Evolutionary conservation across 495 filamentous ascomycete genomes (phyloP).

Genomic region (Corynascus novoguineensis): DNA sequence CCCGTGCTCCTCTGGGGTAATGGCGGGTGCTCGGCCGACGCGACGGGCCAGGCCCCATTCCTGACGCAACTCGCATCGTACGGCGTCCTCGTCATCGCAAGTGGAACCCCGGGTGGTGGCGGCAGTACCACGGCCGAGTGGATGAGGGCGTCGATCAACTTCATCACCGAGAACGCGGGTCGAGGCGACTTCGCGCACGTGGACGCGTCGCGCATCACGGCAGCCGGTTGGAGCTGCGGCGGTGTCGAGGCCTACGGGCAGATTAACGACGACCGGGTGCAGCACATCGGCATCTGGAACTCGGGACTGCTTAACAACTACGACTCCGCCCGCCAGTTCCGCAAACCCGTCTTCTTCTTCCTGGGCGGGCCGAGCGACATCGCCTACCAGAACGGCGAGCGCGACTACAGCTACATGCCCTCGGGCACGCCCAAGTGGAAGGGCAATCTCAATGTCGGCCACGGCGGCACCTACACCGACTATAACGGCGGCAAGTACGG

Average conservation of each 20-base stretch:
- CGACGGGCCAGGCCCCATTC: constrained; percentile 10
- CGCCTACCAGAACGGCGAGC: constrained; percentile 30
- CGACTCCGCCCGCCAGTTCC: constrained; percentile 13
- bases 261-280: constrained; percentile 19
- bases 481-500: constrained; percentile 30
- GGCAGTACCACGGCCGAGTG: constrained; percentile 19
- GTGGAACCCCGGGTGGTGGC: constrained; percentile 22
- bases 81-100: constrained; percentile 30
- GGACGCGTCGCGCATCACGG: constrained; percentile 23
- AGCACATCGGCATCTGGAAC: constrained; percentile 26
- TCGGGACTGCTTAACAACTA: constrained; percentile 19
- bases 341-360: constrained; percentile 26
- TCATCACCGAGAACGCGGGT: neutral
- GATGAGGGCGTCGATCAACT: constrained; percentile 27
- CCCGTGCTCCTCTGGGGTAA: constrained; percentile 34
- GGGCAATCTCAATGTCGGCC: constrained; percentile 33
- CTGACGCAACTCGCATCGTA: constrained; percentile 27
- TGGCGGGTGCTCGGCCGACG: constrained; percentile 29
- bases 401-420: constrained; percentile 27
- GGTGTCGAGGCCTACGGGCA: constrained; percentile 29
- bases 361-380: constrained; percentile 29
- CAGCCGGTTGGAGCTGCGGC: constrained; percentile 25
- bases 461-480: constrained; percentile 26
- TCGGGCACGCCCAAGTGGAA: constrained; percentile 28
- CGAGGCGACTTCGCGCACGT: constrained; percentile 18